phyloP scores from a whole-genome alignment of 1,284 basidiomycete genomes.

The Cutaneotrichosporon mucoides region DNA sequence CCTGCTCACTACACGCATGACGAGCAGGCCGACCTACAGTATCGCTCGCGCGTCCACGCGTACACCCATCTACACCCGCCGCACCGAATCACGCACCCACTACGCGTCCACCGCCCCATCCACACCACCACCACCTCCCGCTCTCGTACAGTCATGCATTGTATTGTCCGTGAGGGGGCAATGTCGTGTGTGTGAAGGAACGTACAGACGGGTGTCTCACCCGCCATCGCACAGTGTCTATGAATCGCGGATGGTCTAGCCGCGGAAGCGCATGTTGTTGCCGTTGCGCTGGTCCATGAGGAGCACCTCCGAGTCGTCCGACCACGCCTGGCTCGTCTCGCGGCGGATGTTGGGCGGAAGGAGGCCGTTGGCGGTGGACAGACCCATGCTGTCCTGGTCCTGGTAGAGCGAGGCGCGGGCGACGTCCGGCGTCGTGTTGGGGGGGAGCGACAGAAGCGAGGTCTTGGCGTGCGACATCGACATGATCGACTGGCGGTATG shows the following conservation, averaged over 20 bases:
- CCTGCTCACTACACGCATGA: no score
- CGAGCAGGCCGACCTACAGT: no score
- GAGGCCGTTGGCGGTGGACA: slow-evolving; percentile 17
- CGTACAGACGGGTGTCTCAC: neutral
- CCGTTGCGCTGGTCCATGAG: slow-evolving; percentile 9
- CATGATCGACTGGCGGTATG: slow-evolving; percentile 51
- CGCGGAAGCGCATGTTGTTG: slow-evolving; percentile 10
- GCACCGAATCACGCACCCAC: no score
- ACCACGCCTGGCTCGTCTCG: slow-evolving; percentile 26
- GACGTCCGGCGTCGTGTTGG: slow-evolving; percentile 18
- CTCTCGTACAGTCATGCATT: slow-evolving; percentile 18
- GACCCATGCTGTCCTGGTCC: slow-evolving; percentile 15
- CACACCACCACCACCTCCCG: neutral
- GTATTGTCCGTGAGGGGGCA: slow-evolving; percentile 1
- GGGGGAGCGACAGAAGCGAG: slow-evolving; percentile 39
- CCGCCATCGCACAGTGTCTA: neutral
- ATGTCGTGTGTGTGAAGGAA: slow-evolving; percentile 1
- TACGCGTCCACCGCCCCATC: no score
- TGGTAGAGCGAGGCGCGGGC: slow-evolving; percentile 29
- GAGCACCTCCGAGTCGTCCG: slow-evolving; percentile 23
- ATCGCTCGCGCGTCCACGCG: no score
- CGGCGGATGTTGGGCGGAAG: slow-evolving; percentile 39
- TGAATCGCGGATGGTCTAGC: slow-evolving; percentile 3
- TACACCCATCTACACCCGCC: no score
- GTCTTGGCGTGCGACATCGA: slow-evolving; percentile 47